A percentile compares a stretch with the other conserved stretches of the same genome.
Conservation (phyloP, 257 asterid genomes). For the Leptodermis oblonga region DNA sequence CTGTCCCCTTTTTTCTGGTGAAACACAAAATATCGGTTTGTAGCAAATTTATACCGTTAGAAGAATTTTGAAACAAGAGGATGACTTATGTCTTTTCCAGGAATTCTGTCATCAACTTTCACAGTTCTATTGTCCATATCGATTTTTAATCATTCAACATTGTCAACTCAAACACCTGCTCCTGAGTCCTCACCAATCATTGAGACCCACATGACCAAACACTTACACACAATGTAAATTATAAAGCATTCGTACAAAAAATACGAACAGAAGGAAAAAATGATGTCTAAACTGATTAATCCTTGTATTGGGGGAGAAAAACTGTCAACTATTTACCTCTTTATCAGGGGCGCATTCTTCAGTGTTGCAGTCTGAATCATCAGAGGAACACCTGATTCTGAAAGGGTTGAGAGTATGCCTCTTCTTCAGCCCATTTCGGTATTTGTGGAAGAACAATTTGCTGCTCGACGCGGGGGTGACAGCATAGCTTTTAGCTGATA, state of each 20-base stretch:
- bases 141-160: not conserved
- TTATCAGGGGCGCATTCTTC: constrained; percentile 98
- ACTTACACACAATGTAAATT: not conserved
- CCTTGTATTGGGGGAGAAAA: too few relatives aligned
- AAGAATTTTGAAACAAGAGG: not conserved
- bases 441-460: constrained; percentile 9
- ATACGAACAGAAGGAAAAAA: not conserved
- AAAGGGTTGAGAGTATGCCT: constrained; percentile 27
- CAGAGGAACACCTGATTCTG: constrained; percentile 45
- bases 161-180: not conserved
- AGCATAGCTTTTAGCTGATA: constrained; percentile 14
- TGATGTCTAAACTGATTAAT: not conserved
- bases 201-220: not conserved
- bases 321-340: constrained; percentile 57
- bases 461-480: constrained; percentile 10
- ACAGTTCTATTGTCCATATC: not conserved
- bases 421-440: constrained; percentile 21
- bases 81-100: not conserved
- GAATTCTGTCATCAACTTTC: not conserved
- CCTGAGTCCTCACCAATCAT: not conserved
- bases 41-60: not conserved
- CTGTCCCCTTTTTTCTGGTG: too few relatives aligned
- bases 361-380: constrained; percentile 59
- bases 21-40: not conserved
- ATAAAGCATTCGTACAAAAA: not conserved